Conservation (phyloP, 257 asterid genomes). For the Solanum tarapatanum region DNA sequence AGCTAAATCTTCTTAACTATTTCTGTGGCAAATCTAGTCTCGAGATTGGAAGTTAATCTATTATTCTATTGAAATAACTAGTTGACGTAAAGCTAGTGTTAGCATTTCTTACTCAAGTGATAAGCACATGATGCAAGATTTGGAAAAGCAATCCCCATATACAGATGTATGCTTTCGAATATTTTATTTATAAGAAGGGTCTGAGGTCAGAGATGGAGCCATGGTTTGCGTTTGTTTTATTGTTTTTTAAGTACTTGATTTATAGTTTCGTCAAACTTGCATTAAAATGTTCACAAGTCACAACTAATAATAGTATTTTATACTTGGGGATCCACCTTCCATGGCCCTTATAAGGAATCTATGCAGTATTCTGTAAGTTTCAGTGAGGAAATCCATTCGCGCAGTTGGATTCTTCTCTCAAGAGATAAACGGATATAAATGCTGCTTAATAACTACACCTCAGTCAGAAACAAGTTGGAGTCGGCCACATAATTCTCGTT, state of each 20-base stretch:
- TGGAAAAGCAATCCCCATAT: background rate
- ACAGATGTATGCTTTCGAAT: background rate
- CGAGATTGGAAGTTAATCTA: background rate
- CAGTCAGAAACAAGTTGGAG: background rate
- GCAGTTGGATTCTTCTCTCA: background rate
- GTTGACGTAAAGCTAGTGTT: background rate
- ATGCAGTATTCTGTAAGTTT: background rate
- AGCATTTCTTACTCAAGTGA: background rate
- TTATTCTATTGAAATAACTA: background rate
- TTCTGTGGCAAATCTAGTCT: background rate
- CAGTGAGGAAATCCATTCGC: background rate
- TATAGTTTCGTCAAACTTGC: background rate
- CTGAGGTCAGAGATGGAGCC: background rate
- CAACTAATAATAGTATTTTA: background rate
- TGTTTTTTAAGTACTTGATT: background rate
- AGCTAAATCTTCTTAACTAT: background rate
- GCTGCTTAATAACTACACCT: background rate
- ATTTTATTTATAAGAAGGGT: background rate
- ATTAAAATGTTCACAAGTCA: background rate
- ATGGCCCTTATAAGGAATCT: background rate
- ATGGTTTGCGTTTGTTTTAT: background rate
- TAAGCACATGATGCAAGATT: background rate
- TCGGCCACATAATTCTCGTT: background rate
- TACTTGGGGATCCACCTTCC: background rate
- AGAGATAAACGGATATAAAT: background rate